Percentiles rank a stretch among this genome's conserved stretches.
phyloP scores from a whole-genome alignment of 495 filamentous ascomycete genomes.

The Aspergillus sparsus region DNA sequence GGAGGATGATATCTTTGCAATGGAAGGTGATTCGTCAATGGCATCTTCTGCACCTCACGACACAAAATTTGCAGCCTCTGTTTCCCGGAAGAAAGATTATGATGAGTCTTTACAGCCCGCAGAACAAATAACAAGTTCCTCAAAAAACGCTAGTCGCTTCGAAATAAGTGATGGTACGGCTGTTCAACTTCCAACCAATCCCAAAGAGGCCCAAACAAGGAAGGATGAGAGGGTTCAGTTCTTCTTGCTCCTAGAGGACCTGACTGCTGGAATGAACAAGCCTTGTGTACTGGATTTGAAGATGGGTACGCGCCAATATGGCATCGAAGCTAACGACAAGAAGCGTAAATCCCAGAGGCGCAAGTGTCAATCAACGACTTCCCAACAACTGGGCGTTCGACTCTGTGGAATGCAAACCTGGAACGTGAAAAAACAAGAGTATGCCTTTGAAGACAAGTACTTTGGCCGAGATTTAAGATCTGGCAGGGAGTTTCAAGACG shows the following conservation, averaged over 20 bases:
- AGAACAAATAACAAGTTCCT: background rate
- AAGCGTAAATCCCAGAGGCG: conserved; percentile 90
- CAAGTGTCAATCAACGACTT: conserved; percentile 92
- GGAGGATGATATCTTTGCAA: conserved; percentile 73
- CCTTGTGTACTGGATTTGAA: conserved; percentile 97
- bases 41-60: conserved; percentile 16
- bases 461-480: conserved; percentile 87
- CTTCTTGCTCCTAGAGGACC: conserved; percentile 93
- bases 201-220: conserved; percentile 74
- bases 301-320: conserved; percentile 99
- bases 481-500: conserved; percentile 86
- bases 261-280: conserved; percentile 93
- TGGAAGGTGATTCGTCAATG: conserved; percentile 58
- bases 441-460: conserved; percentile 95
- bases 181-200: conserved; percentile 61
- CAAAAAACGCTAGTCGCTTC: background rate
- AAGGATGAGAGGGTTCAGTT: conserved; percentile 78
- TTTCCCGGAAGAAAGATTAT: conserved; percentile 3
- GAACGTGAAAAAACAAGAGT: conserved; percentile 80
- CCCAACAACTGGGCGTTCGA: conserved; percentile 84
- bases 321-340: conserved; percentile 87
- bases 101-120: conserved; percentile 1
- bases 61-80: conserved; percentile 12
- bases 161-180: conserved; percentile 16
- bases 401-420: conserved; percentile 96